Conservation (phyloP, 2,329 filamentous ascomycete species). For the Amphichorda felina region DNA sequence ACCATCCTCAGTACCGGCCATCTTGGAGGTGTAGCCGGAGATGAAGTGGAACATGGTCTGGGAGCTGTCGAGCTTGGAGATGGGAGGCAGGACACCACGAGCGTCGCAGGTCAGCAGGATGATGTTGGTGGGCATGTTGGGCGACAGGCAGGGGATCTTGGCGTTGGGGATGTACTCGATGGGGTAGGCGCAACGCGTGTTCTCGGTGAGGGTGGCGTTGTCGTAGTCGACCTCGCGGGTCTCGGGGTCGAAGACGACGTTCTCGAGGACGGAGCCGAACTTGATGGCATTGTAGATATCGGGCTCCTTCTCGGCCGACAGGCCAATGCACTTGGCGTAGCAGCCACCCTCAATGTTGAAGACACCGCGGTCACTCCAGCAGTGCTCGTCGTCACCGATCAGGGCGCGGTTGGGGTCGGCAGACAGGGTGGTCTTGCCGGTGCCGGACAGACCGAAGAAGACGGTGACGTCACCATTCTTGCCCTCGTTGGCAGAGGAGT, state of each 20-base stretch:
- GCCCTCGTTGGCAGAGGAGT: conserved; percentile 98
- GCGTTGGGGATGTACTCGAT: conserved; percentile 99
- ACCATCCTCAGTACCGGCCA: conserved; percentile 97
- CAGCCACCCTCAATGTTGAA: conserved; percentile 99
- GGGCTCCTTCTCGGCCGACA: conserved; percentile 97
- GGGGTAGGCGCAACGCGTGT: conserved; percentile 95
- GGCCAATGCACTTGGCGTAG: conserved; percentile 97
- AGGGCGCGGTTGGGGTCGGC: conserved; percentile 92
- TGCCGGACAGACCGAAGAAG: conserved; percentile 98
- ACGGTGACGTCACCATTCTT: conserved; percentile 90
- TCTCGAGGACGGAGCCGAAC: conserved; percentile 96
- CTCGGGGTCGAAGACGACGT: conserved; percentile 90
- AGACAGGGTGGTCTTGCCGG: conserved; percentile 96
- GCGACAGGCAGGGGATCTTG: conserved; percentile 90
- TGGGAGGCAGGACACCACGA: conserved; percentile 90
- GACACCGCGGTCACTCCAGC: conserved; percentile 92
- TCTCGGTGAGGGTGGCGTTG: conserved; percentile 88
- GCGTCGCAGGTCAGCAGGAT: conserved; percentile 97
- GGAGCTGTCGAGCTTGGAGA: conserved; percentile 87
- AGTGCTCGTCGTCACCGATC: conserved; percentile 99
- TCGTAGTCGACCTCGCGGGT: conserved; percentile 93
- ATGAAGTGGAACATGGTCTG: conserved; percentile 99
- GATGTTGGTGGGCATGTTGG: conserved; percentile 89
- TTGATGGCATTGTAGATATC: conserved; percentile 95
- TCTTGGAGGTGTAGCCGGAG: conserved; percentile 98